Base-by-base conservation (phyloP, 371 early-diverging fungal species). In the Mucor plumbeus region DNA sequence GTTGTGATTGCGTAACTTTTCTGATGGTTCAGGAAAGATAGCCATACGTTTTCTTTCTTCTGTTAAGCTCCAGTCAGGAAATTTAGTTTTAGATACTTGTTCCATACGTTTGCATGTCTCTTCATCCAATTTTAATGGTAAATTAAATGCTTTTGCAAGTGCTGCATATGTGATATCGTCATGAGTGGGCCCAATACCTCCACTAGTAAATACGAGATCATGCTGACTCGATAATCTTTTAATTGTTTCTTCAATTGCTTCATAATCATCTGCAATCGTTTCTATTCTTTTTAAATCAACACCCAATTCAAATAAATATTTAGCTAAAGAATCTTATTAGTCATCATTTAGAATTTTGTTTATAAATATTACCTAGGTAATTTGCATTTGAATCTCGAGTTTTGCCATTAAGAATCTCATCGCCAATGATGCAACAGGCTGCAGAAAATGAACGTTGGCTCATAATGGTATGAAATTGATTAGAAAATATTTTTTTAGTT, bases 361-460 rank as follows among this genome's bases (percentile, higher is more conserved):
- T 26, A 3, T 26, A 26, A 26, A 26, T 26, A 3, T 65, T 73
- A 84, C 84, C 88, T 17, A 90, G 75, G 41, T 69, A 86, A 36
- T 85, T 64, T 7, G 88, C 78, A 69, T 93, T 93, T 34, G 84
- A 77, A 73, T 93, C 94, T 43, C 70, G 80, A 15, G 88, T 89
- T 69, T 90, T 92, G 48, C 94, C 94, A 71, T 80, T 85, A 15
- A 93, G 84, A 21, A 92, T 88, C 65, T 92, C 93, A 74, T 92
- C 92, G 44, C 84, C 84, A 72, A 84, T 82, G n/a, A 82, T 75
- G 38, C 77, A 77, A 41, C 78, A 80, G 31, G 79, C 80, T 7
- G 84, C 84, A 43, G 68, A 62, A 17, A 67, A 62, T n/a, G 55
- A 35, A n/a, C 66, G 36, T n/a, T 63, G 53, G 31, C 53, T 53